Evolutionary conservation across 495 filamentous ascomycete species (phyloP), one percentile per base, ranked within the genome.

Genomic region (Cairneyella variabilis): DNA sequence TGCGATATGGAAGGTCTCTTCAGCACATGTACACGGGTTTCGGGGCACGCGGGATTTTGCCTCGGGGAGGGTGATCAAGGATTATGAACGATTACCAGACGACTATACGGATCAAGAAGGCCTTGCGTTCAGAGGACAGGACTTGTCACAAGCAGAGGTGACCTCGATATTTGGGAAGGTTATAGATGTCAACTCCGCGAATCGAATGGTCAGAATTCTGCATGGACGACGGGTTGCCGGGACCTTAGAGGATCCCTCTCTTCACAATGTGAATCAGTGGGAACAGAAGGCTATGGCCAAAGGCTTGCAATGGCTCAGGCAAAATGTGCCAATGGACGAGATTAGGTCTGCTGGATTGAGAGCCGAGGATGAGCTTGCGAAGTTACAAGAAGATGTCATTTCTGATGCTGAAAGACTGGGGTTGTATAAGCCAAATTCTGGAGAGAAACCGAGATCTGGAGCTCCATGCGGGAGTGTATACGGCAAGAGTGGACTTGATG

Each of bases 161-260:
- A 69, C 76, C 8, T 41, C 54, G 10, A 77, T 93, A 3, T 92
- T 95, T 56, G 82, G 83, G 1, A 61, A 69, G 0, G 67, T 70
- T 10, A 60, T 86, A 20, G 63, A 73, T 20, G 67, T 69, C 1
- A 55, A 64, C 2, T 60, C 71, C 18, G 91, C 80, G 42, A 91
- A 91, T 61, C 71, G 72, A 21, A 68, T 91, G 14, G 68, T 96
- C 4, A 69, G 71, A 23, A 77, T 89, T 27, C 69, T 95, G 2
- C 89, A 96, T 61, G 81, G 80, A 22, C 81, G 88, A 40, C 82
- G 91, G 18, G 71, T 89, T 11, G 78, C 82, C 10, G 91, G 91
- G 17, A 90, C 88, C 0, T 74, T 92, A 8, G 84, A 90, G 36
- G 76, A 74, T 68, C 77, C 68, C 54, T 28, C 22, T 61, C 66